Percentiles rank a stretch among this genome's conserved stretches.
These are phyloP conservation scores for Metschnikowia drakensbergensis DNA, from an alignment of 805 yeast genomes.

Conservation along the genomic window DNA sequence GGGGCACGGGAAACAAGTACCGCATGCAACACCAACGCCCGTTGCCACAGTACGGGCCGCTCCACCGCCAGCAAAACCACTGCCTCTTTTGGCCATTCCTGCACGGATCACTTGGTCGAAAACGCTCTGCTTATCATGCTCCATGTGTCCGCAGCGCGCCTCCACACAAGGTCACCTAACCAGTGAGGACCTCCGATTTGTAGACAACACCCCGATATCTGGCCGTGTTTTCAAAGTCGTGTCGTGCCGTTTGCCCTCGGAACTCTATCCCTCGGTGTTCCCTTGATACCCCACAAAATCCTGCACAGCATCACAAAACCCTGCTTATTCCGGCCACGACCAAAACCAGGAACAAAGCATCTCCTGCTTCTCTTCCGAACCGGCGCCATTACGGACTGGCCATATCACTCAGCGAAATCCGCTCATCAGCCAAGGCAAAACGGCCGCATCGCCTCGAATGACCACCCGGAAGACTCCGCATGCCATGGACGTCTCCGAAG, in stretches of 20 bases:
- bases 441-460: background rate
- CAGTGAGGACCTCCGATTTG: background rate
- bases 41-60: too few relatives aligned
- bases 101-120: background rate
- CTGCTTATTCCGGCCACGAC: too few relatives aligned
- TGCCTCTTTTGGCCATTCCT: background rate
- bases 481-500: background rate
- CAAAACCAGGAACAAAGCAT: background rate
- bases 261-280: background rate
- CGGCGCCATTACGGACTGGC: too few relatives aligned
- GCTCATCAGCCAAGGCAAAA: too few relatives aligned
- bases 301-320: too few relatives aligned
- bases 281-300: too few relatives aligned
- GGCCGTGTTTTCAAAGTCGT: too few relatives aligned
- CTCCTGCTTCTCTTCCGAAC: too few relatives aligned
- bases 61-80: background rate
- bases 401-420: background rate
- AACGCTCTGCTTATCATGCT: background rate
- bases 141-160: slow-evolving; percentile 3
- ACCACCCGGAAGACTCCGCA: slow-evolving; percentile 1
- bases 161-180: background rate
- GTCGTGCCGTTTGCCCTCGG: background rate
- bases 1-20: too few relatives aligned
- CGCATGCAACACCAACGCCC: too few relatives aligned
- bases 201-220: background rate